Percentiles rank a stretch among this genome's conserved stretches.
phyloP scores from a whole-genome alignment of 176 grass and related monocot genomes.

The Sorghum bicolor region Sorghum_bicolor_NCBIv3 NC_012872.2:60619001-60619500 shows the following conservation, averaged over 20 bases:
- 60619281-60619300: slow-evolving; percentile 39
- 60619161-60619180: slow-evolving; percentile 64
- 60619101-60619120: slow-evolving; percentile 72
- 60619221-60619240: slow-evolving; percentile 43
- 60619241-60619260: slow-evolving; percentile 46
- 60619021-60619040: slow-evolving; percentile 86
- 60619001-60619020: slow-evolving; percentile 95
- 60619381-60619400: slow-evolving; percentile 19
- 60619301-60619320: slow-evolving; percentile 58
- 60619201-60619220: slow-evolving; percentile 35
- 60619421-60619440: slow-evolving; percentile 50
- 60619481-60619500: slow-evolving; percentile 43
- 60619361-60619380: slow-evolving; percentile 68
- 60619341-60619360: slow-evolving; percentile 46
- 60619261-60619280: slow-evolving; percentile 41
- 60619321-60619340: slow-evolving; percentile 53
- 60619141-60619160: slow-evolving; percentile 64
- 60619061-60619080: slow-evolving; percentile 95
- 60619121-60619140: slow-evolving; percentile 33
- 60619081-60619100: slow-evolving; percentile 90
- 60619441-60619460: slow-evolving; percentile 50
- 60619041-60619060: slow-evolving; percentile 80
- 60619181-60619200: slow-evolving; percentile 55
- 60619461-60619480: slow-evolving; percentile 33
- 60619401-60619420: slow-evolving; percentile 22